Evolutionary conservation across 176 grass and related monocot species (phyloP).

Genomic region (Musa acuminata): DNA sequence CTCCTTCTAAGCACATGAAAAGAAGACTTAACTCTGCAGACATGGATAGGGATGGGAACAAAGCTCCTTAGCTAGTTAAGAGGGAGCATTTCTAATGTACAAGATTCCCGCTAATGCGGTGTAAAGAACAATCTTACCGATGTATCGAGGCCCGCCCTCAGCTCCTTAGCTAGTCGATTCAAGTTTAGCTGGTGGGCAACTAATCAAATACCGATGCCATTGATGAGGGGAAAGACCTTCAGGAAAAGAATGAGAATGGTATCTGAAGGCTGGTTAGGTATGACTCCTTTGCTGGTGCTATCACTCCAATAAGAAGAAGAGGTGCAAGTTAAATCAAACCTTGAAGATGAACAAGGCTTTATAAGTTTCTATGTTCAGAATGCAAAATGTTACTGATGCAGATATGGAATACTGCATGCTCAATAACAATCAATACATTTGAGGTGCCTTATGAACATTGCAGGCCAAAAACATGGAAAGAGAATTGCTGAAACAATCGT

Average conservation of each 20-base stretch:
- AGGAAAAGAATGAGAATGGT: too few relatives aligned
- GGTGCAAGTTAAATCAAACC: not conserved
- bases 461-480: not conserved
- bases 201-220: too few relatives aligned
- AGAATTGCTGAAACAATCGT: not conserved
- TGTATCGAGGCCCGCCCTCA: too few relatives aligned
- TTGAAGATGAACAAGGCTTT: not conserved
- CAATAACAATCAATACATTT: not conserved
- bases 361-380: not conserved
- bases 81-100: too few relatives aligned
- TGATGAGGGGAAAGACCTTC: too few relatives aligned
- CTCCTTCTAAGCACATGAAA: not conserved
- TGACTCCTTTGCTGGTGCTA: not conserved
- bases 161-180: too few relatives aligned
- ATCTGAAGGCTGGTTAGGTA: not conserved
- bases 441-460: not conserved
- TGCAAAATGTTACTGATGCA: not conserved
- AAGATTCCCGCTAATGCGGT: too few relatives aligned
- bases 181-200: too few relatives aligned
- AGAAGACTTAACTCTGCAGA: not conserved
- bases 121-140: too few relatives aligned
- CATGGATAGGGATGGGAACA: not conserved
- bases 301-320: not conserved
- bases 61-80: too few relatives aligned
- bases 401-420: not conserved